A percentile compares a stretch with the other conserved stretches of the same genome.
Conservation (phyloP, 1,139 yeast species). For the Meyerozyma guilliermondii region DNA sequence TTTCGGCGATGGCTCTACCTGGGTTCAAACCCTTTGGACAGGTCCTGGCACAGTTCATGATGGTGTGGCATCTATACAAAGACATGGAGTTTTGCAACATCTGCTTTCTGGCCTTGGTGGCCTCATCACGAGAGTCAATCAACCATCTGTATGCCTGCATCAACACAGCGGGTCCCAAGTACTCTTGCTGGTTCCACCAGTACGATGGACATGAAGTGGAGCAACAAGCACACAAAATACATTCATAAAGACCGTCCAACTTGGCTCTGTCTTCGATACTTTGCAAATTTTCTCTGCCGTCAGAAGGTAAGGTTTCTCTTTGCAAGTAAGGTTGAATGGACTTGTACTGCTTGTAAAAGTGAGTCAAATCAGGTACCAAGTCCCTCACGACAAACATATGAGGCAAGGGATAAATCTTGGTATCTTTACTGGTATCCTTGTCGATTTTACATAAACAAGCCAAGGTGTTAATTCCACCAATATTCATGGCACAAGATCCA, state of each 20-base stretch:
- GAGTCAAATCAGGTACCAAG: slow-evolving; percentile 95
- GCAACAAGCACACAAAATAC: slow-evolving; percentile 98
- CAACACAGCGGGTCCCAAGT: slow-evolving; percentile 96
- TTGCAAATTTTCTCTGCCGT: slow-evolving; percentile 92
- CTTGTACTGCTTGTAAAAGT: slow-evolving; percentile 96
- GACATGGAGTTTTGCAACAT: slow-evolving; percentile 97
- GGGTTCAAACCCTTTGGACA: slow-evolving; percentile 99
- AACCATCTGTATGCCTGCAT: slow-evolving; percentile 99
- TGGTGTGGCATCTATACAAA: slow-evolving; percentile 97
- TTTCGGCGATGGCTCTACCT: slow-evolving; percentile 95
- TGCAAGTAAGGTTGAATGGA: slow-evolving; percentile 96
- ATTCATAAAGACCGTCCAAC: slow-evolving; percentile 94
- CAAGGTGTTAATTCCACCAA: slow-evolving; percentile 93
- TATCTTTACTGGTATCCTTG: slow-evolving; percentile 64
- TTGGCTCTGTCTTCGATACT: slow-evolving; percentile 91
- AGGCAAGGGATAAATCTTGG: slow-evolving; percentile 93
- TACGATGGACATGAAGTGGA: slow-evolving; percentile 98
- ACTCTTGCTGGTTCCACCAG: slow-evolving; percentile 99
- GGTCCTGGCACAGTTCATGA: slow-evolving; percentile 96
- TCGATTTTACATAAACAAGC: slow-evolving; percentile 96
- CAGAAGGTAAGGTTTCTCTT: slow-evolving; percentile 73
- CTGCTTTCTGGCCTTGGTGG: slow-evolving; percentile 72
- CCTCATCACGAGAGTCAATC: slow-evolving; percentile 95
- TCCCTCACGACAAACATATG: slow-evolving; percentile 98
- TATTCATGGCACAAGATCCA: slow-evolving; percentile 99